These are phyloP conservation scores for Mucor velutinosus DNA, from an alignment of 371 early-diverging fungal genomes.

Conservation along the genomic window DNA sequence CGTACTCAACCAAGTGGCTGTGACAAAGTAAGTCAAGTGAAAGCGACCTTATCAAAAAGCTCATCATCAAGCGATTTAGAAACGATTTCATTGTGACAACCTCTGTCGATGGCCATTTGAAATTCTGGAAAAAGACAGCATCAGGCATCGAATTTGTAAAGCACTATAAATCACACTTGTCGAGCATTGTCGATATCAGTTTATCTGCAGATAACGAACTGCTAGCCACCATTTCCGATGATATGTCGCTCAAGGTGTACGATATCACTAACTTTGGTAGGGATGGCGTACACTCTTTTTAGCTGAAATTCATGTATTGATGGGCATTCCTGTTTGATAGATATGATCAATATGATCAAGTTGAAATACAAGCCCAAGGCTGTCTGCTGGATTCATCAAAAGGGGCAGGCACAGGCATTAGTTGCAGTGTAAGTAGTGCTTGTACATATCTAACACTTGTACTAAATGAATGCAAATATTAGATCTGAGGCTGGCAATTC, in stretches of 20 bases:
- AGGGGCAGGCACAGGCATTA: slow-evolving; percentile 79
- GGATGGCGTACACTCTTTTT: background rate
- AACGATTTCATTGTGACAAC: slow-evolving; percentile 93
- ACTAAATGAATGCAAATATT: background rate
- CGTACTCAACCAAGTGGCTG: slow-evolving; percentile 73
- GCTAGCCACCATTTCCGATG: slow-evolving; percentile 83
- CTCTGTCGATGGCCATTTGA: slow-evolving; percentile 94
- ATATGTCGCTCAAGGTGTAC: slow-evolving; percentile 89
- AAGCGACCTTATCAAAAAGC: background rate
- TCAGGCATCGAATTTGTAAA: slow-evolving; percentile 96
- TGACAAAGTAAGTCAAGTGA: slow-evolving; percentile 61
- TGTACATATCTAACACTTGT: background rate
- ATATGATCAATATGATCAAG: slow-evolving; percentile 95
- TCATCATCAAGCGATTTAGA: slow-evolving; percentile 18
- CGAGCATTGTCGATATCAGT: slow-evolving; percentile 57
- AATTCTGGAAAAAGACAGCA: slow-evolving; percentile 97
- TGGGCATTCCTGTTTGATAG: slow-evolving; percentile 36
- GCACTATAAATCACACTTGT: slow-evolving; percentile 89
- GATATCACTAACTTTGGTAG: slow-evolving; percentile 94
- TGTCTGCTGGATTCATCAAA: slow-evolving; percentile 87
- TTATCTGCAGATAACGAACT: slow-evolving; percentile 79
- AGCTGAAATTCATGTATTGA: background rate
- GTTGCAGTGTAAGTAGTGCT: slow-evolving; percentile 68
- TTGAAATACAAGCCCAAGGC: slow-evolving; percentile 74
- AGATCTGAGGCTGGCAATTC: slow-evolving; percentile 78